A percentile compares a stretch with the other conserved stretches of the same genome.
These are phyloP conservation scores for Spathaspora gorwiae DNA, from an alignment of 805 yeast species.

Conservation along the genomic window DNA sequence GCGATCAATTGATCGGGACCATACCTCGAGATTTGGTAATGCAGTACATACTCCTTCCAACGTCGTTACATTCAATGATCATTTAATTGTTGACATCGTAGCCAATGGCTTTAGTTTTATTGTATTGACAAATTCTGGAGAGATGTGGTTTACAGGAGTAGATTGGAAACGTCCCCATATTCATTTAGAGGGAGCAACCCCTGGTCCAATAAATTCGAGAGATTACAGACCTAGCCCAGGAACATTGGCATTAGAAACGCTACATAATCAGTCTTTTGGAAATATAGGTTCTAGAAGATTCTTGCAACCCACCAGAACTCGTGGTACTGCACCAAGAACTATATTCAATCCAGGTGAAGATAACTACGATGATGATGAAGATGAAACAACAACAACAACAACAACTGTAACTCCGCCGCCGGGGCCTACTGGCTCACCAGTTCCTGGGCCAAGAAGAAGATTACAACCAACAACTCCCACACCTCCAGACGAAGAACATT, in stretches of 20 bases:
- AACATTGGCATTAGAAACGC: slow-evolving; percentile 4
- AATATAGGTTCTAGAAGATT: slow-evolving; percentile 3
- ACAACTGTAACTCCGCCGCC: background rate
- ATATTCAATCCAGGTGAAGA: background rate
- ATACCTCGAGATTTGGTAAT: slow-evolving; percentile 13
- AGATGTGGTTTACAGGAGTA: slow-evolving; percentile 50
- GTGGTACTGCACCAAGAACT: slow-evolving; percentile 5
- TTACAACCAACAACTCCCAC: slow-evolving; percentile 12
- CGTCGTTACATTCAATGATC: slow-evolving; percentile 30
- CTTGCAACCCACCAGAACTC: background rate
- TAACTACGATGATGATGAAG: background rate
- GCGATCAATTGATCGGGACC: slow-evolving; percentile 19
- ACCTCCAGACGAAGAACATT: slow-evolving; percentile 7
- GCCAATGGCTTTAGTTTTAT: slow-evolving; percentile 67
- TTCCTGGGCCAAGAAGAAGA: slow-evolving; percentile 10
- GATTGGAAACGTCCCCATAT: slow-evolving; percentile 16
- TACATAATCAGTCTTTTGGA: background rate
- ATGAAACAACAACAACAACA: background rate
- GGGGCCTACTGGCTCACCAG: background rate
- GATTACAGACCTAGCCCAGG: slow-evolving; percentile 17
- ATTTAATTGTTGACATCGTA: slow-evolving; percentile 42
- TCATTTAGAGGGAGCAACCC: slow-evolving; percentile 12
- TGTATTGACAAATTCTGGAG: slow-evolving; percentile 52
- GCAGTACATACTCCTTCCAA: slow-evolving; percentile 36
- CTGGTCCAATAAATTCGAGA: slow-evolving; percentile 21